Evolutionary conservation across 768 basidiomycete genomes (phyloP).

Genomic region (Phanerodontia chrysosporium): DNA sequence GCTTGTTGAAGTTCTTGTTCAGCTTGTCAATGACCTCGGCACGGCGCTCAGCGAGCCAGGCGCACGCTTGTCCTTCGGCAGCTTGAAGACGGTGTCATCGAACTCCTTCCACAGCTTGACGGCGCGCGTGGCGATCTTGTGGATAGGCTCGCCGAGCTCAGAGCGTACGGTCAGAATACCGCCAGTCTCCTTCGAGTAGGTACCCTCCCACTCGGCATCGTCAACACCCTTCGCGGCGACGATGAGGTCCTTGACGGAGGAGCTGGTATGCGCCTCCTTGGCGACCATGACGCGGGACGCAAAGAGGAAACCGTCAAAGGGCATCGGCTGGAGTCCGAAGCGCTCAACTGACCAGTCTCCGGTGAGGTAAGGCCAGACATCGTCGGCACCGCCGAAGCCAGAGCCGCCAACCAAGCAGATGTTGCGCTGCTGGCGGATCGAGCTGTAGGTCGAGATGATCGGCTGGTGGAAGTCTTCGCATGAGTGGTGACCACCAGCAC

Average conservation of each 20-base stretch:
- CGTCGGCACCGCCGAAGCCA: slow-evolving; percentile 92
- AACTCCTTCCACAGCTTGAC: slow-evolving; percentile 99
- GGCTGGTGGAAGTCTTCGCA: slow-evolving; percentile 99
- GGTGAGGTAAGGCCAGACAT: slow-evolving; percentile 94
- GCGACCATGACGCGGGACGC: slow-evolving; percentile 98
- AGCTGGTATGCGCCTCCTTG: slow-evolving; percentile 93
- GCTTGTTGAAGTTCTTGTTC: slow-evolving; percentile 94
- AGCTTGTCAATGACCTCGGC: slow-evolving; percentile 88
- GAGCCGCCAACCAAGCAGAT: slow-evolving; percentile 90
- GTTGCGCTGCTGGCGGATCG: slow-evolving; percentile 87
- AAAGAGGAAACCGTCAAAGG: slow-evolving; percentile 96
- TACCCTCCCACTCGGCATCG: slow-evolving; percentile 90
- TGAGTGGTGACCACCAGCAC: slow-evolving; percentile 97
- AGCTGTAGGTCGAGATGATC: slow-evolving; percentile 81
- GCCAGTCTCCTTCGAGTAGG: slow-evolving; percentile 90
- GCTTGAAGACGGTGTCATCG: slow-evolving; percentile 91
- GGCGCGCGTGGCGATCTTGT: slow-evolving; percentile 96
- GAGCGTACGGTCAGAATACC: slow-evolving; percentile 96
- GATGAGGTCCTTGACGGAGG: slow-evolving; percentile 95
- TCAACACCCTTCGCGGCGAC: slow-evolving; percentile 90
- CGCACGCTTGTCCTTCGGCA: slow-evolving; percentile 92
- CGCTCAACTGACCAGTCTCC: slow-evolving; percentile 89
- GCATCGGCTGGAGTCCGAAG: slow-evolving; percentile 91
- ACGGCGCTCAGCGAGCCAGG: slow-evolving; percentile 86
- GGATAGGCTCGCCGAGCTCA: slow-evolving; percentile 97